phyloP scores from a whole-genome alignment of 2,329 filamentous ascomycete genomes.

The Mollisiaceae sp. region DNA sequence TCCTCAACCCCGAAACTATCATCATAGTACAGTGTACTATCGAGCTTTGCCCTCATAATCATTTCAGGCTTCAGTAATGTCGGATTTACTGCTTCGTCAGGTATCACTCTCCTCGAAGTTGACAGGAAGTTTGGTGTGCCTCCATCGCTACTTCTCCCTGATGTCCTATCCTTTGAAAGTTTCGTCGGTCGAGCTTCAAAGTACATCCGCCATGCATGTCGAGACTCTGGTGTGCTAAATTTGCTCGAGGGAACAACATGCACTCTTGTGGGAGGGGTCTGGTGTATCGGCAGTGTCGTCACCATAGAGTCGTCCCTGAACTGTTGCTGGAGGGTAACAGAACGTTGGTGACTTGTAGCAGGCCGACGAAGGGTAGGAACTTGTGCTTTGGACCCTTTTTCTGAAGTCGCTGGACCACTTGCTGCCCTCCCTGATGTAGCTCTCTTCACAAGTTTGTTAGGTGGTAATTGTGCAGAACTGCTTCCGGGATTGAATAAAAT shows the following conservation, averaged over 20 bases:
- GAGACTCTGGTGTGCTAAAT: conserved; percentile 29
- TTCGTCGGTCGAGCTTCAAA: conserved; percentile 42
- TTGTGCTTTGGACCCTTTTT: conserved; percentile 62
- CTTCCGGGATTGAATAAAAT: conserved; percentile 52
- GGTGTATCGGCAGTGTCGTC: conserved; percentile 26
- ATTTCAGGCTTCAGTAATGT: conserved; percentile 41
- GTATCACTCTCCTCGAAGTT: conserved; percentile 40
- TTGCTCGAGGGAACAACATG: conserved; percentile 30
- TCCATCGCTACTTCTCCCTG: conserved; percentile 37
- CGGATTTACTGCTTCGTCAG: conserved; percentile 36
- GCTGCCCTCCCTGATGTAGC: conserved; percentile 60
- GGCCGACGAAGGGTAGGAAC: conserved; percentile 72
- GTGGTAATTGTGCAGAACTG: conserved; percentile 54
- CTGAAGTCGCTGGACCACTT: conserved; percentile 47
- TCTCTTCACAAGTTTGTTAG: conserved; percentile 81
- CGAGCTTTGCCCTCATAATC: conserved; percentile 31
- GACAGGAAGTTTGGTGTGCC: conserved; percentile 33
- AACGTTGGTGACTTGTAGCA: conserved; percentile 80
- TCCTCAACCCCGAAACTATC: conserved; percentile 34
- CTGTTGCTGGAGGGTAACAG: conserved; percentile 67
- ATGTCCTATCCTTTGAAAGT: conserved; percentile 37
- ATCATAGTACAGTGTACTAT: conserved; percentile 33
- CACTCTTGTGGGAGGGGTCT: conserved; percentile 24
- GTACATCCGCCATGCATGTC: conserved; percentile 40
- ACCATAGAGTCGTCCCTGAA: conserved; percentile 37